Percentiles rank a stretch among this genome's conserved stretches.
phyloP scores from a whole-genome alignment of 176 grass and related monocot species.

The Hordeum marinum region DNA sequence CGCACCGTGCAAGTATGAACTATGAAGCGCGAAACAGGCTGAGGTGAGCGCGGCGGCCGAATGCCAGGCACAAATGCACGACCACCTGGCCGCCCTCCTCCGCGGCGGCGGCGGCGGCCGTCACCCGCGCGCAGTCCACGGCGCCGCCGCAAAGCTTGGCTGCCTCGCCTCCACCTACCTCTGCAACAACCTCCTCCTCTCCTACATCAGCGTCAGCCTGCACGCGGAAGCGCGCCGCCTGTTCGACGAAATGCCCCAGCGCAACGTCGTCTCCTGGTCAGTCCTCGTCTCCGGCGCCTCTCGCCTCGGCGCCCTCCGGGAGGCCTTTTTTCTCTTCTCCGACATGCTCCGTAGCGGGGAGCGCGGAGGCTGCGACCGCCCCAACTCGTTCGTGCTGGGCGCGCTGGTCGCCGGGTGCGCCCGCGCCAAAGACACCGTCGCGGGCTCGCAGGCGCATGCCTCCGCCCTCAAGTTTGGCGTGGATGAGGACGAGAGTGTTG shows the following conservation, averaged over 20 bases:
- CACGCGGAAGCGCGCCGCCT: slow-evolving; percentile 27
- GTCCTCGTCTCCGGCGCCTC: slow-evolving; percentile 35
- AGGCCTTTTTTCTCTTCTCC: slow-evolving; percentile 25
- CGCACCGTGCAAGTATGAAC: not conserved
- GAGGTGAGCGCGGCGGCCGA: not conserved
- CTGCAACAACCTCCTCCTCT: slow-evolving; percentile 42
- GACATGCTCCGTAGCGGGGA: slow-evolving; percentile 14
- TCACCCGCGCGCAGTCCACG: slow-evolving; percentile 30
- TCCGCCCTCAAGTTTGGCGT: slow-evolving; percentile 42
- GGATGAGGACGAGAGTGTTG: slow-evolving; percentile 32
- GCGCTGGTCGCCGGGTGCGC: slow-evolving; percentile 35
- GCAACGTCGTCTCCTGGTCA: slow-evolving; percentile 52
- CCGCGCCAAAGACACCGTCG: slow-evolving; percentile 3
- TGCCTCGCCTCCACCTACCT: slow-evolving; percentile 46
- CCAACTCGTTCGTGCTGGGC: slow-evolving; percentile 35
- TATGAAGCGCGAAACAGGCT: not conserved
- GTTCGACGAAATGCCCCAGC: slow-evolving; percentile 62
- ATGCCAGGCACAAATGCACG: slow-evolving; percentile 33
- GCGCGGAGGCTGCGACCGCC: not conserved
- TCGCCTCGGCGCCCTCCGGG: slow-evolving; percentile 16
- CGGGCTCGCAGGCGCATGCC: slow-evolving; percentile 37
- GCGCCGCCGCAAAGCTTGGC: slow-evolving; percentile 40
- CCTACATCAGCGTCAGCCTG: not conserved
- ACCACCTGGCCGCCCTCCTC: slow-evolving; percentile 43
- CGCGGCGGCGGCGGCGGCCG: not conserved